Evolutionary conservation across 176 grass and related monocot species (phyloP), one percentile per base, ranked within the genome.

Genomic region (Rhynchospora pubera): DNA sequence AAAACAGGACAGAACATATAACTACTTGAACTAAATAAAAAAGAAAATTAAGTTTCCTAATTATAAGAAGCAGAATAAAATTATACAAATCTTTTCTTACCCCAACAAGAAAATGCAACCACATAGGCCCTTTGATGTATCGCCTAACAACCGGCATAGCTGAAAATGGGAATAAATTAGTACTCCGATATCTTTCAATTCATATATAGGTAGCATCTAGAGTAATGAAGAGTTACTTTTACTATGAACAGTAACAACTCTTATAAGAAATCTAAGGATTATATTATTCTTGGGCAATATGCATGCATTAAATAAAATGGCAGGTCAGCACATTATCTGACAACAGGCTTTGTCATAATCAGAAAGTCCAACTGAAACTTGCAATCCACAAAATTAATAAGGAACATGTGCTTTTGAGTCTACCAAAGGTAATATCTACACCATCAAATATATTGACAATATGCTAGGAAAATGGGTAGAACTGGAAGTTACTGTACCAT

Each of bases 71-170:
- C 65, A 53, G 34, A 73, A 50, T 43, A 82, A 62, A 65, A 56
- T 14, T 45, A 70, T 52, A 60, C 16, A 34, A 32, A 45, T 83
- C 5, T 32, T 16, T 65, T 88, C 95, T 92, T 91, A 98, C 95
- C 61, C 92, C 95, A 93, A 98, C 85, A 91, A 98, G 82, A 73
- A 98, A 98, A 79, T 98, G 95, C 4, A 98, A 70, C 92, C 92
- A 98, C 92, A 98, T 98, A 46, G 95, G 95, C 9, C 90, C 95
- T 84, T 91, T 93, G 65, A 94, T 80, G 62, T 67, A 91, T n/a
- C 84, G 83, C 28, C 75, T 91, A 44, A 98, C 84, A 47, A 94
- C 62, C 84, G 92, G 92, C 95, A 94, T 98, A 82, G 71, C 95
- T 98, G 85, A 84, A 63, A 71, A 21, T n/a, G 65, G 6, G 61